Conservation (phyloP, 768 basidiomycete species). For the Leccinellum albellum region DNA sequence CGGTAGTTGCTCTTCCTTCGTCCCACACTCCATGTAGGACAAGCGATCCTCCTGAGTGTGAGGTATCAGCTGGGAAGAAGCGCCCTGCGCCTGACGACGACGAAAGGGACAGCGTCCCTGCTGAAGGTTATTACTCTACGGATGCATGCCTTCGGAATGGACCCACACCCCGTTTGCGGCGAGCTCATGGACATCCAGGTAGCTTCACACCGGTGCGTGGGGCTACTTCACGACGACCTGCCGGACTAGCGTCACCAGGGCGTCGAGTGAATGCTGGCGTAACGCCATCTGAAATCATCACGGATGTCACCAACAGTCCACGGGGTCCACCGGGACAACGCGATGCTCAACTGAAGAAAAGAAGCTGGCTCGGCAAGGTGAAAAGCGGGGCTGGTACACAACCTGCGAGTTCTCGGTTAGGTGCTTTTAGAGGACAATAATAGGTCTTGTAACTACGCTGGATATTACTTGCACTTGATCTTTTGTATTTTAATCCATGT, state of each 20-base stretch:
- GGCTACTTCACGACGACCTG: slow-evolving; percentile 34
- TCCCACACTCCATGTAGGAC: slow-evolving; percentile 48
- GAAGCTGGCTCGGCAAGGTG: slow-evolving; percentile 73
- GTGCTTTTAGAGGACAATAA: slow-evolving; percentile 25
- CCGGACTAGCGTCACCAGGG: slow-evolving; percentile 45
- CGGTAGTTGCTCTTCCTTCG: slow-evolving; percentile 19
- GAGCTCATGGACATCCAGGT: slow-evolving; percentile 52
- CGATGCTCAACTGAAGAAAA: slow-evolving; percentile 39
- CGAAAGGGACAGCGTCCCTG: slow-evolving; percentile 56
- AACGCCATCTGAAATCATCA: slow-evolving; percentile 33
- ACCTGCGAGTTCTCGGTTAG: slow-evolving; percentile 15
- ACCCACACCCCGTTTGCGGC: slow-evolving; percentile 60
- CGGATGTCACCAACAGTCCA: slow-evolving; percentile 70
- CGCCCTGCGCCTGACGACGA: slow-evolving; percentile 76
- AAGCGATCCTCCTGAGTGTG: slow-evolving; percentile 29
- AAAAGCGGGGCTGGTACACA: slow-evolving; percentile 38
- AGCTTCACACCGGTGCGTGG: slow-evolving; percentile 74
- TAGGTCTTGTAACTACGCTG: slow-evolving; percentile 9
- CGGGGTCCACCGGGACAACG: slow-evolving; percentile 26
- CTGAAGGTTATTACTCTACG: slow-evolving; percentile 56
- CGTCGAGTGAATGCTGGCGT: slow-evolving; percentile 41
- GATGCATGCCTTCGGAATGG: slow-evolving; percentile 36
- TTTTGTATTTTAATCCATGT: slow-evolving; percentile 16
- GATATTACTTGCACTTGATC: slow-evolving; percentile 6
- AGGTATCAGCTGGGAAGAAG: slow-evolving; percentile 57